A percentile compares a stretch with the other conserved stretches of the same genome.
phyloP scores from a whole-genome alignment of 352 stramenopile species.

The Globisporangium yorkense region DNA sequence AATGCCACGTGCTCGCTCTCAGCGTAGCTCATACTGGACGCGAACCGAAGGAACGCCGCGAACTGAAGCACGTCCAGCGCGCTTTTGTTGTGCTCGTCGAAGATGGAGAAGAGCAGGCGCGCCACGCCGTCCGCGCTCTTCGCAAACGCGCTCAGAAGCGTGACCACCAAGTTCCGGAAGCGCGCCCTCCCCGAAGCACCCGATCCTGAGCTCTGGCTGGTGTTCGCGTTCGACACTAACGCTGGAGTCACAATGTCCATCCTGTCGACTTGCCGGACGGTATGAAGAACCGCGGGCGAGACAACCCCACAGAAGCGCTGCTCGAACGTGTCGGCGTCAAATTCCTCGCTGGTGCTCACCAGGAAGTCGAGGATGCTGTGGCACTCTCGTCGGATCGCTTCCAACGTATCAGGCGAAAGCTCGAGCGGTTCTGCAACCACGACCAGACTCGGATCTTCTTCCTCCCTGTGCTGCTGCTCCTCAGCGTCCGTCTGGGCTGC shows the following conservation, averaged over 20 bases:
- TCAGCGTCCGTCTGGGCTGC: not conserved
- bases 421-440: not conserved
- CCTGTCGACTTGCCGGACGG: slow-evolving; percentile 1
- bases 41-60: slow-evolving; percentile 16
- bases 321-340: slow-evolving; percentile 6
- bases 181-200: not conserved
- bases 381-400: slow-evolving; percentile 6
- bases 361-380: slow-evolving; percentile 8
- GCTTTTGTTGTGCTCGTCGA: slow-evolving; percentile 28
- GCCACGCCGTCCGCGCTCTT: slow-evolving; percentile 21
- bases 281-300: not conserved
- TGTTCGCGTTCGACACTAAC: not conserved
- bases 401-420: not conserved
- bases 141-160: slow-evolving; percentile 27
- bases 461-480: not conserved
- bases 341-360: slow-evolving; percentile 4
- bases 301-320: slow-evolving; percentile 6
- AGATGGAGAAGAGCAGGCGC: slow-evolving; percentile 34
- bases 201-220: not conserved
- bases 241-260: not conserved
- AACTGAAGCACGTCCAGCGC: slow-evolving; percentile 19
- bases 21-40: slow-evolving; percentile 3
- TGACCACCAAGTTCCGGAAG: slow-evolving; percentile 21
- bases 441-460: not conserved
- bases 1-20: slow-evolving; percentile 17